Conservation (phyloP, 2,329 filamentous ascomycete species). For the Fusarium secorum region DNA sequence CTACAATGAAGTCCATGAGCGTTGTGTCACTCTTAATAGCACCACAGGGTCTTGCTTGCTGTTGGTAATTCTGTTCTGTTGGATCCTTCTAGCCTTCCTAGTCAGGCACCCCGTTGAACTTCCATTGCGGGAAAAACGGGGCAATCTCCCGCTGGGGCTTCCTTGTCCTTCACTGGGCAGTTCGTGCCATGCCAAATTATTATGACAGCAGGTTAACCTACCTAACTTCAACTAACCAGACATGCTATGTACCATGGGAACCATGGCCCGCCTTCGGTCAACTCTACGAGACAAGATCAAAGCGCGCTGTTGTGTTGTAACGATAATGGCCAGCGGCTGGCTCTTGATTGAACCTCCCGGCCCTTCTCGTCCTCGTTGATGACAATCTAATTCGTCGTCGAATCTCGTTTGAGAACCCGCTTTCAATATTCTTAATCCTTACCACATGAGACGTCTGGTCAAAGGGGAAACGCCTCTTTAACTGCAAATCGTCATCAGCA, state of each 20-base stretch:
- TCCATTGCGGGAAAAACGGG: constrained; percentile 18
- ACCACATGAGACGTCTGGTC: background rate
- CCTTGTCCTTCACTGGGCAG: constrained; percentile 10
- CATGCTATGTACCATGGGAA: background rate
- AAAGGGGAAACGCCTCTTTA: background rate
- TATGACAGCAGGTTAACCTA: background rate
- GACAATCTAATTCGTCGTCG: background rate
- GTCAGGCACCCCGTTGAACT: constrained; percentile 24
- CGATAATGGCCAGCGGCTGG: background rate
- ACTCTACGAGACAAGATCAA: background rate
- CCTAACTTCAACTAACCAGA: constrained; percentile 4
- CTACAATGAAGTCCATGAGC: background rate
- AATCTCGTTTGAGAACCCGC: constrained; percentile 1
- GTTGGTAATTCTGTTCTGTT: constrained; percentile 1
- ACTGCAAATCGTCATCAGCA: background rate
- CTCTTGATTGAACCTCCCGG: background rate
- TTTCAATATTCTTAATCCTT: background rate
- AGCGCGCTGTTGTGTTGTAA: background rate
- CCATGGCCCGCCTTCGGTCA: background rate
- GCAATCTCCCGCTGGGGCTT: constrained; percentile 22
- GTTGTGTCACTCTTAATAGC: background rate
- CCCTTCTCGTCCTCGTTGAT: background rate
- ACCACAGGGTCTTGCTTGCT: background rate
- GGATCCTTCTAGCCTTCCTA: background rate
- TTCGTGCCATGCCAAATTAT: background rate